Base-by-base conservation (phyloP, 2,329 filamentous ascomycete species). In the Epicoccum nigrum region DNA sequence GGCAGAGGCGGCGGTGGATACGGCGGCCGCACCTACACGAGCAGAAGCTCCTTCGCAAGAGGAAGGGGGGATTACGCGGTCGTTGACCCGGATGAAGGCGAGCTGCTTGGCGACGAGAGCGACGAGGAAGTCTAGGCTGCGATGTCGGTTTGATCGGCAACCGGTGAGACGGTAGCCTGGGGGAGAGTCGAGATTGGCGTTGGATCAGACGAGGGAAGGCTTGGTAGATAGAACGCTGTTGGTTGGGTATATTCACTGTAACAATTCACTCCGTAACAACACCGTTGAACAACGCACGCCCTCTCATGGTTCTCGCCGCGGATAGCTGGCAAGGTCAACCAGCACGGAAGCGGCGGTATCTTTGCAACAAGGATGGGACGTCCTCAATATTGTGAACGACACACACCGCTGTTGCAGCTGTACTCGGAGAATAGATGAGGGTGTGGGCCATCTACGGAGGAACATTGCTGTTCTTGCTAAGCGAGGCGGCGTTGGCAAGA, bases 71-170 rank as follows among this genome's bases (percentile, higher is more conserved):
- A 96, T 72, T 97, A 97, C 72, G 85, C 87, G 13, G 83, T 88
- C 65, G 91, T 96, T 43, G 92, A 96, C 65, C 89, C 94, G 42
- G 94, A 97, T 69, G 94, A 97, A 72, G 93, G 93, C 40, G 93
- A 97, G 78, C 77, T 99, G 61, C 77, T 99, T 28, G 94, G 94
- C 1, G 93, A 97, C 62, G 92, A 96, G 53, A 92, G 91, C 61
- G 93, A 97, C 59, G 92, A 97, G 68, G 93, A 97, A 55, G 89
- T 87, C 40, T 86, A 69, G 59, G 45, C 16, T 47, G 44, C 48
- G 17, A 32, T 32, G 13, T 38, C 17, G 33, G 21, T 16, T 13
- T 19, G 33, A 44, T 35, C 16, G 28, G 17, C 33, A 34, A 5
- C 9, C 6, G 27, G 43, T 42, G 17, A 16, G 28, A 19, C 12